Base-by-base conservation (phyloP, 768 basidiomycete species). In the Lactarius deliciosus region DNA sequence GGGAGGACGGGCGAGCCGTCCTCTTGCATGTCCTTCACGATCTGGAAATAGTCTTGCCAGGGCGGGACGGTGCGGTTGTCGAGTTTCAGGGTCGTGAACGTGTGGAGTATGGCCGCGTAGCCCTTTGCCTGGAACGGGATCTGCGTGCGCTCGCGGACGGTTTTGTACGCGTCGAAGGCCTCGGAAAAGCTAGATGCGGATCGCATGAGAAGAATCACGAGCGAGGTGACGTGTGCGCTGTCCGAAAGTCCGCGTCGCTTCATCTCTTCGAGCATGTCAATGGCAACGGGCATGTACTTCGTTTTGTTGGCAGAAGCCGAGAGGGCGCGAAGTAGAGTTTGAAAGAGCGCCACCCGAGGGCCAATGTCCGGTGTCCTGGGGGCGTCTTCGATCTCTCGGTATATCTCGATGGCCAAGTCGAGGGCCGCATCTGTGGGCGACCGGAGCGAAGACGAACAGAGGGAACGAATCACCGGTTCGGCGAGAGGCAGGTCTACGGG, bases 21-120 rank as follows among this genome's bases (percentile, higher is more conserved):
- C 15, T 77, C 75, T 32, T 85, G 87, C 92, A 96, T 95, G 77
- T 94, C 92, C 43, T 81, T 82, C 64, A 94, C 82, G 60, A 96
- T 89, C 62, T 83, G 82, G 75, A 94, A 87, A 75, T 91, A 92
- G 62, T 85, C 80, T 67, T 79, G 76, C 58, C 75, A 79, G 10
- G 71, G 72, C 10, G 72, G 74, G 38, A 69, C 63, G 47, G 70
- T 68, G 54, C 56, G 63, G 40, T 81, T 74, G 56, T 78, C 77
- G 64, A 86, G 86, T 10, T 83, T 80, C 61, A 91, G 79, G 30
- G 81, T 80, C 72, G 85, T 83, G 70, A 91, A 88, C 3, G 83
- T 81, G 67, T 84, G 77, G 61, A 94, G 80, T 64, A 96, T 85
- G 54, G 83, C 79, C 10, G 79, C 76, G 73, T 87, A 93, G 11